phyloP scores from a whole-genome alignment of 2,329 filamentous ascomycete genomes.

The Clonostachys rosea region DNA sequence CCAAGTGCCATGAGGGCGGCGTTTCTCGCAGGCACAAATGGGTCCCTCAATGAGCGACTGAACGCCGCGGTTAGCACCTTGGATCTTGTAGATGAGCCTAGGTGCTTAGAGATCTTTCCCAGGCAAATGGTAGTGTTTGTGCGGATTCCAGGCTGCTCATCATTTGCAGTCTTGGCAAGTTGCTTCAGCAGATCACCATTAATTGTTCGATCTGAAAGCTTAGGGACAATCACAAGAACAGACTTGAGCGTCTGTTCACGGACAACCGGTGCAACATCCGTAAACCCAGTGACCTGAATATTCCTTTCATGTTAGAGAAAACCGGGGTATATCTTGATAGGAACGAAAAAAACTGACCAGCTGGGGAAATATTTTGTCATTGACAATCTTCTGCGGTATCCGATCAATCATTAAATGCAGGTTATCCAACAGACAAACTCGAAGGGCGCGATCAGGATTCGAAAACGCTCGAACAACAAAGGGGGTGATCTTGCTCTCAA shows the following conservation, averaged over 20 bases:
- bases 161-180: conserved; percentile 92
- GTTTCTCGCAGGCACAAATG: conserved; percentile 90
- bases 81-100: conserved; percentile 71
- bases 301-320: neutral
- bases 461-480: conserved; percentile 83
- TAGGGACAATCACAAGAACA: conserved; percentile 79
- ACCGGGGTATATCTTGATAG: neutral
- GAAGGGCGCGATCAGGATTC: conserved; percentile 86
- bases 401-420: conserved; percentile 89
- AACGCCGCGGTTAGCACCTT: conserved; percentile 96
- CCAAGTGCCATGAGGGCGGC: conserved; percentile 81
- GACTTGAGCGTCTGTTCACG: conserved; percentile 96
- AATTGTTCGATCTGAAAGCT: conserved; percentile 86
- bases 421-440: conserved; percentile 86
- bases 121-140: conserved; percentile 98
- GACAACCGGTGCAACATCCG: conserved; percentile 84
- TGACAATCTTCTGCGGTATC: conserved; percentile 81
- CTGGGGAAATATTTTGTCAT: conserved; percentile 94
- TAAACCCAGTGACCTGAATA: conserved; percentile 80
- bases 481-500: conserved; percentile 76
- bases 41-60: conserved; percentile 81
- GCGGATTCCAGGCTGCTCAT: conserved; percentile 93
- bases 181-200: conserved; percentile 91
- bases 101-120: conserved; percentile 89
- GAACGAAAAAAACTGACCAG: conserved; percentile 51